phyloP scores from a whole-genome alignment of 148 eudicot genomes.

The Arbutus unedo region DNA sequence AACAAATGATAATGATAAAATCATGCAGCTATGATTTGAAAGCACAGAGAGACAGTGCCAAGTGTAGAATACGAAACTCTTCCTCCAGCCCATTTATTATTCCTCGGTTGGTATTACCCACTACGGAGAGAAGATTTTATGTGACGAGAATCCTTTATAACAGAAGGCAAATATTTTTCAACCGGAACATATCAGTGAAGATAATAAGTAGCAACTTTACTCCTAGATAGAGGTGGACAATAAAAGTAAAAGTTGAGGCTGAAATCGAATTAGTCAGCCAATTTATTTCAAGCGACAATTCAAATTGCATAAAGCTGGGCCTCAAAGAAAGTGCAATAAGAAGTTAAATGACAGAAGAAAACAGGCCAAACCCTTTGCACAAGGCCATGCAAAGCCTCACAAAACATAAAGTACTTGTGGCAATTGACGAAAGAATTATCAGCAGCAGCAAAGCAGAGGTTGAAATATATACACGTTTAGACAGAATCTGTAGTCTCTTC shows the following conservation, averaged over 20 bases:
- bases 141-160: neutral
- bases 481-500: neutral
- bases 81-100: too few species aligned
- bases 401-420: neutral
- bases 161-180: neutral
- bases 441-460: neutral
- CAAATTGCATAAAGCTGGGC: neutral
- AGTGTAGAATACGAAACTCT: neutral
- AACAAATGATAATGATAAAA: neutral
- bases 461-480: neutral
- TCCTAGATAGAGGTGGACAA: neutral
- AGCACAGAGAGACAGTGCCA: neutral
- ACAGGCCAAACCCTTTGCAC: neutral
- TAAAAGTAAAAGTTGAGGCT: neutral
- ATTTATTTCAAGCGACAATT: neutral
- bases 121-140: neutral
- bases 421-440: neutral
- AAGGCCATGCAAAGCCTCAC: slow-evolving; percentile 9
- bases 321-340: neutral
- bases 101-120: too few species aligned
- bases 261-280: neutral
- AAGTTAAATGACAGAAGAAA: too few species aligned
- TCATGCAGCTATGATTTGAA: neutral
- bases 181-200: neutral
- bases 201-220: neutral